These are phyloP conservation scores for Boletus subcaerulescens DNA, from an alignment of 768 basidiomycete species.

Conservation along the genomic window DNA sequence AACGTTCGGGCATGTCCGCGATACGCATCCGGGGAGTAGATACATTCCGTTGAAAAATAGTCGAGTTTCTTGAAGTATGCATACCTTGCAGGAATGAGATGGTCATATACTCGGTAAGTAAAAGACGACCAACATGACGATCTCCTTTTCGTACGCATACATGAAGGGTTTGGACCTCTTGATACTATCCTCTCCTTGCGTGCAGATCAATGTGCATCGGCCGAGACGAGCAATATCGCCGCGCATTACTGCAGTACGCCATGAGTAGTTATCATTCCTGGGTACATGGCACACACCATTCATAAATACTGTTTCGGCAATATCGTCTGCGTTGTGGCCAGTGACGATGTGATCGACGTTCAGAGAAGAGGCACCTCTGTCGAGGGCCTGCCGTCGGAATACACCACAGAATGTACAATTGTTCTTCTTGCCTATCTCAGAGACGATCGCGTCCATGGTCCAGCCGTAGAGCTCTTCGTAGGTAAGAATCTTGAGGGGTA, in stretches of 20 bases:
- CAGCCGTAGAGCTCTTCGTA: constrained; percentile 98
- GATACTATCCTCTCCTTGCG: constrained; percentile 94
- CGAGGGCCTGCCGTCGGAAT: constrained; percentile 93
- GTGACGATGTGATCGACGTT: constrained; percentile 97
- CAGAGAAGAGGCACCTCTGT: constrained; percentile 86
- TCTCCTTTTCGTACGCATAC: constrained; percentile 99
- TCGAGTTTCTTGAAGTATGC: constrained; percentile 99
- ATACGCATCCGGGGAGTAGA: constrained; percentile 98
- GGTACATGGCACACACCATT: constrained; percentile 64
- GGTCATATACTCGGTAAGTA: background rate
- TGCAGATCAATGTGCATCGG: constrained; percentile 92
- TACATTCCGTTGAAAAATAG: constrained; percentile 99
- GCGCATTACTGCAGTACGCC: constrained; percentile 74
- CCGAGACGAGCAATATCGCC: constrained; percentile 95
- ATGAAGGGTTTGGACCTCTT: constrained; percentile 99
- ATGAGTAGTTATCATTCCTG: background rate
- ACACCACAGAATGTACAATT: constrained; percentile 99
- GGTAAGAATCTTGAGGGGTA: constrained; percentile 93
- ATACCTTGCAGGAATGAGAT: constrained; percentile 59
- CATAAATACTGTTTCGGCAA: constrained; percentile 98
- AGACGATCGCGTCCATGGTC: constrained; percentile 98
- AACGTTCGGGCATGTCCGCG: constrained; percentile 94
- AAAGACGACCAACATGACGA: constrained; percentile 75
- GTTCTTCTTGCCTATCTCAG: constrained; percentile 94
- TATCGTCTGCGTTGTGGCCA: constrained; percentile 98